Evolutionary conservation across 495 filamentous ascomycete genomes (phyloP).

Genomic region (Bryoglossum gracile): DNA sequence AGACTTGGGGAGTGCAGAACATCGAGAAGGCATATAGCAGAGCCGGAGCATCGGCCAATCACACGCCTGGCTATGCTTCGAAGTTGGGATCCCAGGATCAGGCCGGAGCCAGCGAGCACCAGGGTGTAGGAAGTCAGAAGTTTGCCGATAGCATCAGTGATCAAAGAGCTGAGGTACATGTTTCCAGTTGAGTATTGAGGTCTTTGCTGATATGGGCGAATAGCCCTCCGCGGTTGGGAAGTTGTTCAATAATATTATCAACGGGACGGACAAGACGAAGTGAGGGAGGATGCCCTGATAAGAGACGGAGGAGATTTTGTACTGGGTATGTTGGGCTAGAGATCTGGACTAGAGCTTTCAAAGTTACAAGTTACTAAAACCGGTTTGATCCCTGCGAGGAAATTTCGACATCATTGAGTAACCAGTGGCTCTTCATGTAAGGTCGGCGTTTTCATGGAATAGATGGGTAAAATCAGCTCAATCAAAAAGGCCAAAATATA

Average conservation of each 20-base stretch:
- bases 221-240: slow-evolving; percentile 11
- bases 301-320: no score
- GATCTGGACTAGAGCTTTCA: no score
- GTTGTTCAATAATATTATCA: slow-evolving; percentile 18
- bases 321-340: no score
- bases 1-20: slow-evolving; percentile 24
- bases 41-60: slow-evolving; percentile 25
- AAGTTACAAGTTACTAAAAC: no score
- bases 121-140: slow-evolving; percentile 23
- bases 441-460: no score
- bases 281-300: no score
- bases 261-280: slow-evolving; percentile 12
- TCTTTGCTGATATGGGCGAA: not conserved
- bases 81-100: slow-evolving; percentile 19
- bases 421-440: no score
- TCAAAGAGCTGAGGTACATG: slow-evolving; percentile 23
- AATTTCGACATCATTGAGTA: no score
- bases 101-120: slow-evolving; percentile 5
- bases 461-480: not conserved
- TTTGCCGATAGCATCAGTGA: slow-evolving; percentile 21
- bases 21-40: slow-evolving; percentile 27
- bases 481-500: not conserved
- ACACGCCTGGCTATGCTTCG: slow-evolving; percentile 24
- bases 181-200: not conserved
- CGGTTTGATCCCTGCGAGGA: no score